These are phyloP conservation scores for Nymphaea thermarum DNA, from an alignment of 164 flowering plant genomes.

Conservation along the genomic window DNA sequence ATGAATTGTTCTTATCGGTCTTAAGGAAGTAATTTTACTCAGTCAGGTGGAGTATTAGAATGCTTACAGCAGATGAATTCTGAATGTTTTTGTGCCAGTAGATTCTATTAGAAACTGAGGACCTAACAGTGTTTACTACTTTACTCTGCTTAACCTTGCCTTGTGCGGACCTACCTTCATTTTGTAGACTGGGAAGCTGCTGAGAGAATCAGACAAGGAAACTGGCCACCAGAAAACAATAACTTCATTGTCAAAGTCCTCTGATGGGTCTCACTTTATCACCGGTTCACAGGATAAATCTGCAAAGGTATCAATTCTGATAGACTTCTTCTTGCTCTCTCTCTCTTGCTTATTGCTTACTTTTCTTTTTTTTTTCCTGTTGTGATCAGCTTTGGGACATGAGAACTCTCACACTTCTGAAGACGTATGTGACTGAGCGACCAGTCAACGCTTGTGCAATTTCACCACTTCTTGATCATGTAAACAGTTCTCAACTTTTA, in stretches of 20 bases:
- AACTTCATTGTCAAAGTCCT: slow-evolving; percentile 64
- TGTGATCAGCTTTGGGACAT: slow-evolving; percentile 74
- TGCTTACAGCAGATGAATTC: no score
- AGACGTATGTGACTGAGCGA: slow-evolving; percentile 78
- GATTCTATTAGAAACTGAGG: no score
- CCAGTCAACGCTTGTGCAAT: slow-evolving; percentile 94
- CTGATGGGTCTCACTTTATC: slow-evolving; percentile 75
- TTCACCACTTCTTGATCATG: slow-evolving; percentile 93
- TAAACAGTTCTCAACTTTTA: slow-evolving; percentile 13
- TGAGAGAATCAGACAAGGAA: slow-evolving; percentile 70
- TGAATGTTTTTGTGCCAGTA: no score
- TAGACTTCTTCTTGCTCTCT: background rate
- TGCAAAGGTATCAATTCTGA: slow-evolving; percentile 47
- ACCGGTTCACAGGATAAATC: slow-evolving; percentile 88
- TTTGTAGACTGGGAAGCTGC: slow-evolving; percentile 72
- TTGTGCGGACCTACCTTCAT: no score
- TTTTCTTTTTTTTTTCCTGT: slow-evolving; percentile 3
- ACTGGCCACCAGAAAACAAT: slow-evolving; percentile 67
- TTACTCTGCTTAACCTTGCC: no score
- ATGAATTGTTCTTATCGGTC: no score
- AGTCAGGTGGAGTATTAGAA: no score
- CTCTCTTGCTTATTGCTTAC: background rate
- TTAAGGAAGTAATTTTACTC: no score
- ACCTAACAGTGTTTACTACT: no score
- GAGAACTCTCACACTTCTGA: slow-evolving; percentile 66